phyloP scores from a whole-genome alignment of 202 grass and related monocot genomes.

The Saccharum hybrid region DNA sequence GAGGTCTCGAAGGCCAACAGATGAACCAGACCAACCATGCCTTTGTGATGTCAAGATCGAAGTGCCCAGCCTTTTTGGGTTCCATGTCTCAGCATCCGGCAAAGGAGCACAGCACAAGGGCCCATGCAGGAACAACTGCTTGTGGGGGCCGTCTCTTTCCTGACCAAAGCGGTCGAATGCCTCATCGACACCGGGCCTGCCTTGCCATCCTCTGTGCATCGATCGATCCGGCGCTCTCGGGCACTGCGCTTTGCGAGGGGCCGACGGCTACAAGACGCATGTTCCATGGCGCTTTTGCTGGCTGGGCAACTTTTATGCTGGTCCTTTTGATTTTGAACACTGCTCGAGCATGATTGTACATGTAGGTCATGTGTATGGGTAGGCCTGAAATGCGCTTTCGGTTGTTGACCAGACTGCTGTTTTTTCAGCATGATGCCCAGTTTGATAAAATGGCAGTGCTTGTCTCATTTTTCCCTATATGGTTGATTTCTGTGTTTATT shows the following conservation, averaged over 20 bases:
- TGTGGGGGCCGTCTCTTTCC: constrained; percentile 22
- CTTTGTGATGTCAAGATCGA: constrained; percentile 44
- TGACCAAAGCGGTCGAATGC: constrained; percentile 43
- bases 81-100: constrained; percentile 12
- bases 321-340: constrained; percentile 33
- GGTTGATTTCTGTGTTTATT: not conserved
- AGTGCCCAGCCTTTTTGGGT: constrained; percentile 15
- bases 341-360: constrained; percentile 43
- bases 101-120: constrained; percentile 32
- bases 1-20: too few relatives aligned
- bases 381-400: constrained; percentile 42
- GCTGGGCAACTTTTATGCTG: constrained; percentile 19
- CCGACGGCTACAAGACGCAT: constrained; percentile 54
- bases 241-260: constrained; percentile 41
- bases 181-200: constrained; percentile 18
- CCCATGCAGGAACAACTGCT: constrained; percentile 17
- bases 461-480: not conserved
- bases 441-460: too few relatives aligned
- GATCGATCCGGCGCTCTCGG: constrained; percentile 1
- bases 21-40: not conserved
- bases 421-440: not conserved
- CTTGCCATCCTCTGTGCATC: constrained; percentile 4
- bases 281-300: constrained; percentile 52
- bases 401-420: not conserved
- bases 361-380: constrained; percentile 42